Evolutionary conservation across 1,139 yeast genomes (phyloP).

Genomic region (Pichia sp.): DNA sequence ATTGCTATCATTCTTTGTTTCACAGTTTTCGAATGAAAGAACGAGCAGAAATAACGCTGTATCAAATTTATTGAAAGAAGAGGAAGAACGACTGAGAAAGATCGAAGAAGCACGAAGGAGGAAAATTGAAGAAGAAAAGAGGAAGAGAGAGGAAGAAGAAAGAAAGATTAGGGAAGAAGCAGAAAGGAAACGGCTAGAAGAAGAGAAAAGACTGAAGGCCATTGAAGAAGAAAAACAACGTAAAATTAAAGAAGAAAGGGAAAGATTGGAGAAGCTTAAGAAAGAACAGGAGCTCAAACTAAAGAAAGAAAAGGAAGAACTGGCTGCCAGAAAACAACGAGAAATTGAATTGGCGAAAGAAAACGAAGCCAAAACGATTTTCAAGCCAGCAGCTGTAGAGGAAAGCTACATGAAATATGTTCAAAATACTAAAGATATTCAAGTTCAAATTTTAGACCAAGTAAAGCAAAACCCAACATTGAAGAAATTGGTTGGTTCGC

Average conservation of each 20-base stretch:
- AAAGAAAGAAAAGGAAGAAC: conserved; percentile 17
- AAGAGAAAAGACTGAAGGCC: conserved; percentile 11
- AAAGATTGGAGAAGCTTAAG: conserved; percentile 6
- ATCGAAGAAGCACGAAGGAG: conserved; percentile 12
- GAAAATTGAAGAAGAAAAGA: conserved; percentile 11
- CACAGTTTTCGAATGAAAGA: conserved; percentile 1
- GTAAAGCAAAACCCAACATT: conserved; percentile 37
- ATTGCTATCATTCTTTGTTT: conserved; percentile 1
- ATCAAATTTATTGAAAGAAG: conserved; percentile 3
- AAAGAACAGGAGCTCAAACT: conserved; percentile 19
- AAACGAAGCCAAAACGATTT: conserved; percentile 15
- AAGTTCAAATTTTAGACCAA: conserved; percentile 46
- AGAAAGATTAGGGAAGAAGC: conserved; percentile 10
- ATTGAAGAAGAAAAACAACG: conserved; percentile 13
- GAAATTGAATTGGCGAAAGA: conserved; percentile 7
- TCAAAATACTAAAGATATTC: conserved; percentile 50
- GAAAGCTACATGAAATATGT: conserved; percentile 43
- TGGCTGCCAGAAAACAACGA: conserved; percentile 12
- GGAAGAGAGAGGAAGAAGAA: conserved; percentile 9
- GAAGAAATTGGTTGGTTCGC: conserved; percentile 34
- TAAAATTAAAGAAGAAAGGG: conserved; percentile 16
- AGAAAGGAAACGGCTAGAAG: conserved; percentile 15
- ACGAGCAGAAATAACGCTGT: conserved; percentile 1
- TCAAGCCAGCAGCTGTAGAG: conserved; percentile 36
- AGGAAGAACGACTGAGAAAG: conserved; percentile 7